Evolutionary conservation across 805 yeast genomes (phyloP), one percentile per base, ranked within the genome.

Genomic region (Saturnispora halmiae): DNA sequence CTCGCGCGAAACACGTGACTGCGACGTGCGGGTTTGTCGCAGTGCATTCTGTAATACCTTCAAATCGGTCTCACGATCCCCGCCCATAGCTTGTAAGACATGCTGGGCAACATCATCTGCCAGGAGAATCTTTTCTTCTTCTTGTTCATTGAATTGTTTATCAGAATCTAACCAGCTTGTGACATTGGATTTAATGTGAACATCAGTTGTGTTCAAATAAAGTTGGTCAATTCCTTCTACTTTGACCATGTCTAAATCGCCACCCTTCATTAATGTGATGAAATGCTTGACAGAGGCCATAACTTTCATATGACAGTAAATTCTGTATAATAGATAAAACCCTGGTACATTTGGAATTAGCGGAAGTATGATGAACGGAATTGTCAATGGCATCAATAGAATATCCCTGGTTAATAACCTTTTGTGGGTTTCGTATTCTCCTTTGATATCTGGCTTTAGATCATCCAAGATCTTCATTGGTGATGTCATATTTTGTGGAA

Each of bases 301-400:
- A 0, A 95, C 95, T 51, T 81, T 82, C 55, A 79, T 69, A 57
- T 90, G 85, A 56, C 95, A 85, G 63, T 86, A 88, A 15, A 82
- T 69, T 46, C 97, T 68, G 56, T 82, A 88, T 3, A 82, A 68
- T 32, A 88, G 60, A 53, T 86, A 90, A 54, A 90, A 82, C 0
- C 95, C 95, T 0, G 97, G 97, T 16, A 88, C 73, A 52, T 88
- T 88, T 16, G 97, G 97, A 3, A 87, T 58, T n/a, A 88, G 67
- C 0, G 97, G 97, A 0, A 90, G 54, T 32, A 86, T 51, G 0
- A 85, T 87, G 32, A 88, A 58, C 2, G 97, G 97, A 3, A 85
- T 50, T 0, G 94, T 77, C 34, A 88, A 47, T 2, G 96, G 96
- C 3, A 90, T 59, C 3, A 77, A 77, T 13, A 79, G 44, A 1